These are phyloP conservation scores for Begonia loranthoides DNA, from an alignment of 306 rosid species.

Conservation along the genomic window DNA sequence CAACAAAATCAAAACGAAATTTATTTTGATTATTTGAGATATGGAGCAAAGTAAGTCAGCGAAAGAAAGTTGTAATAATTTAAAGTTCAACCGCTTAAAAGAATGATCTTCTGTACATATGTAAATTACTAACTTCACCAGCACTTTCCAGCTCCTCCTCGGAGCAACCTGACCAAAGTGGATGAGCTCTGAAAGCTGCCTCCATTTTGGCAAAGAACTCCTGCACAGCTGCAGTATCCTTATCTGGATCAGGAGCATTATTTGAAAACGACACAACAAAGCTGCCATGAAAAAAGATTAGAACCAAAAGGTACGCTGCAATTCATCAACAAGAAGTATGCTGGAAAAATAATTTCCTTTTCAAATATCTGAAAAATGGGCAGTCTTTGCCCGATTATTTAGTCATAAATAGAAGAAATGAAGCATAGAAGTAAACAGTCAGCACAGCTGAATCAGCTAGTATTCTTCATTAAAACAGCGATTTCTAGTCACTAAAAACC, in stretches of 20 bases:
- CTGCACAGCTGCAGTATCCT: slow-evolving; percentile 71
- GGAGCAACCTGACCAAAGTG: slow-evolving; percentile 93
- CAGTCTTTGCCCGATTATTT: too few species aligned
- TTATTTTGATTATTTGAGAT: background rate
- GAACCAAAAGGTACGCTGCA: background rate
- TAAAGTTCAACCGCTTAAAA: too few species aligned
- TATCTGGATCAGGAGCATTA: slow-evolving; percentile 79
- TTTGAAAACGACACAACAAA: slow-evolving; percentile 82
- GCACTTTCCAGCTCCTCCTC: slow-evolving; percentile 94
- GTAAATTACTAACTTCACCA: slow-evolving; percentile 67
- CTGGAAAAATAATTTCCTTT: too few species aligned
- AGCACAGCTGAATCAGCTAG: too few species aligned
- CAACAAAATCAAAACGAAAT: slow-evolving; percentile 12
- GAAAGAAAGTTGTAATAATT: too few species aligned
- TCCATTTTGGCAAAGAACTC: slow-evolving; percentile 75
- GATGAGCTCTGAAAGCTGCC: slow-evolving; percentile 86
- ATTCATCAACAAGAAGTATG: background rate
- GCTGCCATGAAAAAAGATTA: slow-evolving; percentile 32
- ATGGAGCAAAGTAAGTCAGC: too few species aligned
- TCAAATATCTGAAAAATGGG: too few species aligned
- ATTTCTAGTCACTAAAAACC: too few species aligned
- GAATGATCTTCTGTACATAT: background rate
- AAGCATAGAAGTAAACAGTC: too few species aligned
- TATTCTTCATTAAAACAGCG: too few species aligned
- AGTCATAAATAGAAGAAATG: too few species aligned